Base-by-base conservation (phyloP, 805 yeast genomes). In the Wickerhamiella occidentalis region DNA sequence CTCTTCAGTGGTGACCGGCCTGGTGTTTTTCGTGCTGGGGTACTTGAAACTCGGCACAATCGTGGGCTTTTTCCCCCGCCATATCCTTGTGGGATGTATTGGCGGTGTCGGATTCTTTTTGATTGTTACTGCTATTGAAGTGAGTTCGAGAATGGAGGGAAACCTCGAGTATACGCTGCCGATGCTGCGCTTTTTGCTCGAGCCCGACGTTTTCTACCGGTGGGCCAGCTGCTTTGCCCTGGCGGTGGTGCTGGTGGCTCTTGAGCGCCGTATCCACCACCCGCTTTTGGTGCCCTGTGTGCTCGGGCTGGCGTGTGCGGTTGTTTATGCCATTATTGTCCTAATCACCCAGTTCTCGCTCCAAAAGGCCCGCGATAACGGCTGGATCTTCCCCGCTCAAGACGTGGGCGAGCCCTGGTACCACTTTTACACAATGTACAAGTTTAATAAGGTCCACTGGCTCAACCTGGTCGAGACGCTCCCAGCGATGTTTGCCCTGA, bases 41-140 rank as follows among this genome's bases (percentile, higher is more conserved):
- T 81, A 78, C 58, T 77, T 85, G 59, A 76, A 72, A 52, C 68
- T 92, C 33, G 98, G 98, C 6, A 76, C 85, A 28, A 68, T 92
- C 19, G 95, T 90, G 18, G 95, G 95, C 0, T 92, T 87, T 62
- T 92, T 92, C 71, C 98, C 98, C 0, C 73, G 96, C 53, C 98
- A 92, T 64, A 90, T 92, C 50, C 72, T 92, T 25, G 92, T 92
- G 33, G 98, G 98, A 1, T 92, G 97, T 63, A 88, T 92, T 57
- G 98, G 98, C 36, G 98, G 98, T 60, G 98, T 92, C 45, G 98
- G 98, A 6, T 88, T 85, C 67, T 92, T 92, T 65, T 70, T 92
- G 45, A 69, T 87, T 1, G 80, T 85, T 1, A 92, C 98, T 0
- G 98, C 95, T 1, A 67, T 92, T 25, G 96, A 90, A 60, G 95